Base-by-base conservation (phyloP, 768 basidiomycete genomes). In the Rhizopogon vesiculosus region DNA sequence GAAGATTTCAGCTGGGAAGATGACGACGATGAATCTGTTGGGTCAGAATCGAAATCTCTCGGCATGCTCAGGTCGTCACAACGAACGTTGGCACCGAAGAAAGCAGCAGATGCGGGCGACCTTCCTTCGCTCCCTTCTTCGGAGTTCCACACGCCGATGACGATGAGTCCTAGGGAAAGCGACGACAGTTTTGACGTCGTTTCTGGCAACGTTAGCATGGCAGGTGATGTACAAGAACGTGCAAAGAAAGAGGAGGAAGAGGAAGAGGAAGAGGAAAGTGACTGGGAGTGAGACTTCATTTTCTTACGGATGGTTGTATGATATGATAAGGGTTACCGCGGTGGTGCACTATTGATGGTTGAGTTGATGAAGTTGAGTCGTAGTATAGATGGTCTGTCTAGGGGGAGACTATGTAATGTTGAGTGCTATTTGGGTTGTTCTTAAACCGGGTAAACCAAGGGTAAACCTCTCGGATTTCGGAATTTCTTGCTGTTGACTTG, bases 1-100 rank as follows among this genome's bases (percentile, higher is more conserved):
- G 93, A 95, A 35, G 87, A 91, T 56, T 93, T 96, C 70, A 89
- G 83, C 63, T 96, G 93, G 93, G 93, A 94, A 66, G 91, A 91
- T 53, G 84, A 86, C 50, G 92, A 94, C n/a, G 91, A 92, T n/a
- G 87, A 89, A 43, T 61, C 65, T n/a, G 55, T 49, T 12, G 52
- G 68, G 13, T 48, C 61, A 51, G 39, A 56, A 16, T 60, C 58
- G 54, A 51, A 57, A 35, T 44, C 53, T 15, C 39, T 42, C 25
- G 35, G 39, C 42, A 48, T 54, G 12, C 45, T 57, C 38, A 59
- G 57, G 43, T 54, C 56, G 43, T 61, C 68, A 33, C 60, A 64
- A 41, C 66, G 59, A 42, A 67, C 62, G 31, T 62, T 64, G 10
- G 64, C 58, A 18, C 70, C 64, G 44, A 61, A 61, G 35, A 61